Evolutionary conservation across 345 rosid species (phyloP).

Genomic region (Eucalyptus marginata): DNA sequence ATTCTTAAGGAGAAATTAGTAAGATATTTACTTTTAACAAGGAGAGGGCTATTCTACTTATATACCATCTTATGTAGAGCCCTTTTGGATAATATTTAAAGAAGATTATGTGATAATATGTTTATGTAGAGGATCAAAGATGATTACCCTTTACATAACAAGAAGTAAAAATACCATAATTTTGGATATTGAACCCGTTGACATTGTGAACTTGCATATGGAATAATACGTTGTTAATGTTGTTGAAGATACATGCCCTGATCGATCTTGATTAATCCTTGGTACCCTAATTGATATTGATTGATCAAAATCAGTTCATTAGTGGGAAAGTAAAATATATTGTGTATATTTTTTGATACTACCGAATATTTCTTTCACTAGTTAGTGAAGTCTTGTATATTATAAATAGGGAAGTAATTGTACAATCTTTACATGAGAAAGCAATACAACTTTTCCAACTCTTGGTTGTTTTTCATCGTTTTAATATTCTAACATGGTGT

Average conservation of each 20-base stretch:
- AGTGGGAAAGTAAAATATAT: too few species aligned
- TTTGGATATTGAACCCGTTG: not conserved
- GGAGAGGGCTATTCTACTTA: not conserved
- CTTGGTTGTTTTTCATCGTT: accelerated
- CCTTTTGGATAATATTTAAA: not conserved
- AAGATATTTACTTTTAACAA: not conserved
- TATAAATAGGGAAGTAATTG: too few species aligned
- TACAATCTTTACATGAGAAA: too few species aligned
- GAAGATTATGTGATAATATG: not conserved
- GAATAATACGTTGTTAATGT: not conserved
- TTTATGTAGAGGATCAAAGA: not conserved
- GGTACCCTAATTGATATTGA: too few species aligned
- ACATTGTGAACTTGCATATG: not conserved
- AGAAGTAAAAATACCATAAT: not conserved
- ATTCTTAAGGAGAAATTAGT: not conserved
- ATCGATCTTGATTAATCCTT: too few species aligned
- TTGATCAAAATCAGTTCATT: too few species aligned
- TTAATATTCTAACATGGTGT: too few species aligned
- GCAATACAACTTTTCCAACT: too few species aligned
- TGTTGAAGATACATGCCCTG: too few species aligned
- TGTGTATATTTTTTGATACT: too few species aligned
- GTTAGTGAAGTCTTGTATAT: too few species aligned
- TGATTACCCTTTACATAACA: not conserved
- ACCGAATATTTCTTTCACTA: too few species aligned
- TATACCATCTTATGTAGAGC: not conserved